These are phyloP conservation scores for Aaosphaeria arxii DNA, from an alignment of 2,329 filamentous ascomycete species.

Conservation along the genomic window DNA sequence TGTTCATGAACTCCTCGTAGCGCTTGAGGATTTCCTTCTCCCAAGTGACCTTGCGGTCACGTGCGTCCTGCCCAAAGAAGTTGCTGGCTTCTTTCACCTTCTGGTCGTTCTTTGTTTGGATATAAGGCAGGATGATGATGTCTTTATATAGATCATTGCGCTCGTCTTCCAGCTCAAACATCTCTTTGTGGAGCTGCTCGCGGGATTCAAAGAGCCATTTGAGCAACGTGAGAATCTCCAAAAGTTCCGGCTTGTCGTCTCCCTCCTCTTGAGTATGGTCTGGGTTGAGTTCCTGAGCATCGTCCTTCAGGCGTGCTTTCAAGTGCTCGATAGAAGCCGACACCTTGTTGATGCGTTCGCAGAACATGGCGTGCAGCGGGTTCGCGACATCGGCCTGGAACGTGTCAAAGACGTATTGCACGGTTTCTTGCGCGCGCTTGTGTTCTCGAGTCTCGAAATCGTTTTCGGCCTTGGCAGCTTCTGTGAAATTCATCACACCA, in stretches of 20 bases:
- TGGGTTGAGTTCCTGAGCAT: slow-evolving; percentile 65
- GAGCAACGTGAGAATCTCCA: slow-evolving; percentile 89
- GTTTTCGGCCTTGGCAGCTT: slow-evolving; percentile 77
- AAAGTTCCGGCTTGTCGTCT: slow-evolving; percentile 86
- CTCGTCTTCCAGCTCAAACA: slow-evolving; percentile 80
- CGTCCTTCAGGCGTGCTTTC: slow-evolving; percentile 67
- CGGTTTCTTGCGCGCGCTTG: slow-evolving; percentile 65
- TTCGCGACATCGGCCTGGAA: slow-evolving; percentile 83
- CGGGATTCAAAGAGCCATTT: slow-evolving; percentile 97
- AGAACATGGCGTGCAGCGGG: slow-evolving; percentile 77
- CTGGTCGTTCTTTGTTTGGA: slow-evolving; percentile 67
- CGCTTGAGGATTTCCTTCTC: slow-evolving; percentile 71
- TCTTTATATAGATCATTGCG: slow-evolving; percentile 84
- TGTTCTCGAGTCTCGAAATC: slow-evolving; percentile 71
- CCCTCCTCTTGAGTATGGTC: slow-evolving; percentile 92
- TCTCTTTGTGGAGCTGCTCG: slow-evolving; percentile 80
- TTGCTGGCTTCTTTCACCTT: slow-evolving; percentile 75
- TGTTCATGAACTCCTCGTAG: slow-evolving; percentile 70
- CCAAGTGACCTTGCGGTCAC: slow-evolving; percentile 67
- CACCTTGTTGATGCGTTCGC: slow-evolving; percentile 69
- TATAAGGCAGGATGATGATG: slow-evolving; percentile 79
- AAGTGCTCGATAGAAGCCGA: slow-evolving; percentile 76
- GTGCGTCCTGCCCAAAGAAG: slow-evolving; percentile 79
- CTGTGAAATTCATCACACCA: slow-evolving; percentile 76
- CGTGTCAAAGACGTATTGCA: slow-evolving; percentile 76